These are phyloP conservation scores for Niveomyces coronatus DNA, from an alignment of 2,329 filamentous ascomycete species.

Conservation along the genomic window DNA sequence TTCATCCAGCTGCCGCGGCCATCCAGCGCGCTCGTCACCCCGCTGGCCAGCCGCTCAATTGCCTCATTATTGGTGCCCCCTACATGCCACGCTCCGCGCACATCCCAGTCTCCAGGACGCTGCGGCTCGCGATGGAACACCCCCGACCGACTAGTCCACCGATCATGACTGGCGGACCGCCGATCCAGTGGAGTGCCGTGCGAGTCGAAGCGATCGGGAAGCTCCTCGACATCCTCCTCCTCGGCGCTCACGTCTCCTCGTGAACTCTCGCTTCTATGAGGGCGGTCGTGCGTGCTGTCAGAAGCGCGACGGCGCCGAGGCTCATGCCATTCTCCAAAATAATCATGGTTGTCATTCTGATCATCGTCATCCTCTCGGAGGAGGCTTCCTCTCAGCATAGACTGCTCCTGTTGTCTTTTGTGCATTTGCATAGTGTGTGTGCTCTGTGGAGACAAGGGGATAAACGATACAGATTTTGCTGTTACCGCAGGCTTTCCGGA, in stretches of 20 bases:
- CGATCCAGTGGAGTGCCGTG: conserved; percentile 30
- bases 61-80: conserved; percentile 31
- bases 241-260: conserved; percentile 16
- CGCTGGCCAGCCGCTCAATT: conserved; percentile 27
- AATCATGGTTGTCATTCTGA: conserved; percentile 14
- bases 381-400: conserved; percentile 11
- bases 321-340: conserved; percentile 12
- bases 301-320: conserved; percentile 20
- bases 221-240: conserved; percentile 30
- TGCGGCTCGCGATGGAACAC: conserved; percentile 30
- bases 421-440: conserved; percentile 34
- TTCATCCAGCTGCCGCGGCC: conserved; percentile 17
- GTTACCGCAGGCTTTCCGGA: conserved; percentile 6
- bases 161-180: conserved; percentile 10
- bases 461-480: conserved; percentile 35
- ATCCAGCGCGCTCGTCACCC: conserved; percentile 22
- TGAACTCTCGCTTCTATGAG: conserved; percentile 12
- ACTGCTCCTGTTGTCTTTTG: conserved; percentile 23
- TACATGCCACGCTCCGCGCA: conserved; percentile 35
- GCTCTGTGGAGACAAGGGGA: conserved; percentile 40
- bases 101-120: conserved; percentile 23
- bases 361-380: conserved; percentile 13
- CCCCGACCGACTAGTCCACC: conserved; percentile 29
- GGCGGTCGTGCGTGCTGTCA: conserved; percentile 25
- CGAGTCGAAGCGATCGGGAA: conserved; percentile 38